Conservation (phyloP, 2,329 filamentous ascomycete genomes). For the Fusarium xyrophilum region DNA sequence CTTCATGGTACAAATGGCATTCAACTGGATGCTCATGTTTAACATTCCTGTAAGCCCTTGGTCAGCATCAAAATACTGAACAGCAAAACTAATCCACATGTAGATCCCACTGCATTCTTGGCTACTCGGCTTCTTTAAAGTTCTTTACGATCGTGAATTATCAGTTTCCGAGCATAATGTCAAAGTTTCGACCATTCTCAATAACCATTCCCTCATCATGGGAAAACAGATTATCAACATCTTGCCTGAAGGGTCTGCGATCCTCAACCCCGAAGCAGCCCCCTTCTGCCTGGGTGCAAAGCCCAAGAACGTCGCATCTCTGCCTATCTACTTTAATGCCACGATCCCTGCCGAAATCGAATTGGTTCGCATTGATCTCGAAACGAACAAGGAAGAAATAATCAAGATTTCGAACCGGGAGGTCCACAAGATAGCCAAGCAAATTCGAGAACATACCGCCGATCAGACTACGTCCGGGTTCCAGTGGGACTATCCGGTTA, state of each 20-base stretch:
- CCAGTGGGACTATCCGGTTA: slow-evolving; percentile 75
- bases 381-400: slow-evolving; percentile 79
- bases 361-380: slow-evolving; percentile 83
- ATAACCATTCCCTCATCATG: slow-evolving; percentile 92
- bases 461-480: slow-evolving; percentile 68
- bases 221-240: slow-evolving; percentile 98
- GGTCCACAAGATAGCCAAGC: slow-evolving; percentile 75
- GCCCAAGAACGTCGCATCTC: slow-evolving; percentile 63
- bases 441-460: slow-evolving; percentile 69
- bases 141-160: slow-evolving; percentile 90
- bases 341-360: slow-evolving; percentile 89
- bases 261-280: slow-evolving; percentile 81
- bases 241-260: slow-evolving; percentile 90
- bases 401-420: slow-evolving; percentile 78
- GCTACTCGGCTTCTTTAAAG: slow-evolving; percentile 74
- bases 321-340: slow-evolving; percentile 93
- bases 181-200: slow-evolving; percentile 83
- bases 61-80: background rate
- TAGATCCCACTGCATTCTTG: slow-evolving; percentile 77
- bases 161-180: slow-evolving; percentile 94
- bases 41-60: slow-evolving; percentile 71
- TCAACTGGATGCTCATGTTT: slow-evolving; percentile 92
- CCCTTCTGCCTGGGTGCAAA: slow-evolving; percentile 80
- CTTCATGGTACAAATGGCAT: slow-evolving; percentile 73
- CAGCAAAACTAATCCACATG: slow-evolving; percentile 12